Base-by-base conservation (phyloP, 208 protist genomes). In the Trichomonas tenax region DNA sequence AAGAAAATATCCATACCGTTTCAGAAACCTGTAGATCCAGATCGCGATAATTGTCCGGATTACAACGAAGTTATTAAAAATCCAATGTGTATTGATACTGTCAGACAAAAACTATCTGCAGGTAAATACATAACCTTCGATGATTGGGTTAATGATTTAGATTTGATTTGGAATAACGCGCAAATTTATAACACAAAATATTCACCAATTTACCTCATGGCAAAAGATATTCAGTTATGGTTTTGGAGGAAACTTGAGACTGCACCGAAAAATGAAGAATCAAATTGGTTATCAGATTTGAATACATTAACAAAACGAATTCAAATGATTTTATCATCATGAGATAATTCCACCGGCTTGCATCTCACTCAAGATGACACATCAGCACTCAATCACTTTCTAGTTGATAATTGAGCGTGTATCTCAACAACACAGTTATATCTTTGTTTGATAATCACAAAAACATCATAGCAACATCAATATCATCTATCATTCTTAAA, bases 41-140 rank as follows among this genome's bases (percentile, higher is more conserved):
- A 48, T 26, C 82, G 82, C n/a, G 82, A 90, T 90, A 48, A n/a
- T n/a, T 90, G 82, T 48, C 82, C 82, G n/a, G 41, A 90, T 90
- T 90, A 90, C 48, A 31, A 44, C 41, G 41, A 90, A 26, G 41
- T 48, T n/a, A 36, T 90, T 31, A 90, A 90, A 90, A 90, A 17
- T 11, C 82, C 82, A 9, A 90, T 90, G 82, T 26, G 41, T 48
- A 10, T 90, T 21, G 82, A 36, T 15, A 48, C 40, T 15, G 82
- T 90, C 8, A 45, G 9, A n/a, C 34, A 45, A 48, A 90, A 90
- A 36, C 41, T 90, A n/a, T 0, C 41, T 48, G 36, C 36, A 38
- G 21, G 21, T n/a, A 26, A 90, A 31, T 90, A 90, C 40, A 90
- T 48, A 48, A 34, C 82, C 0, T 26, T 90, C 21, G 34, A 36